Percentiles rank a stretch among this genome's conserved stretches.
Evolutionary conservation across 2,329 filamentous ascomycete genomes (phyloP).

Genomic region (Cryoendolithus antarcticus): DNA sequence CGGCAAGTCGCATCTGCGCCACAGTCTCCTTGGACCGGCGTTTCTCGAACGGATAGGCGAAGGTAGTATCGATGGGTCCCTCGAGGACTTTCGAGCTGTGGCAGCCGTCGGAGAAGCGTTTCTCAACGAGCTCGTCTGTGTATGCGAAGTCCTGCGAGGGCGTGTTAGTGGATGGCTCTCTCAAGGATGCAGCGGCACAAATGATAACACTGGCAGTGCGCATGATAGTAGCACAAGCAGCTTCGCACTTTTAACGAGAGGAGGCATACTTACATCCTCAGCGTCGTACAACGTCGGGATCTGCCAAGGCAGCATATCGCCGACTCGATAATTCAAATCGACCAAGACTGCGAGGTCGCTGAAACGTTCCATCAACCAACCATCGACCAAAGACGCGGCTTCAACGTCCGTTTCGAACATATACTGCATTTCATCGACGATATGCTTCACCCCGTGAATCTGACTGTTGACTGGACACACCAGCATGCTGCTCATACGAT

Average conservation of each 20-base stretch:
- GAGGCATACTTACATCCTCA: too few relatives aligned
- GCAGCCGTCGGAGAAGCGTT: not conserved
- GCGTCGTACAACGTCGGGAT: too few relatives aligned
- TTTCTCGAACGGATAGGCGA: conserved; percentile 38
- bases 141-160: not conserved
- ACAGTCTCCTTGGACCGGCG: conserved; percentile 35
- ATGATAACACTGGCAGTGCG: too few relatives aligned
- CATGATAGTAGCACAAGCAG: too few relatives aligned
- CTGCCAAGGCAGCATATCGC: too few relatives aligned
- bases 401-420: conserved; percentile 17
- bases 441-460: conserved; percentile 10
- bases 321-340: conserved; percentile 8
- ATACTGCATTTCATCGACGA: conserved; percentile 17
- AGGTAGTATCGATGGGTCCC: conserved; percentile 19
- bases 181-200: too few relatives aligned
- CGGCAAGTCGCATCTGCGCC: conserved; percentile 33
- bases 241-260: too few relatives aligned
- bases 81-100: conserved; percentile 5
- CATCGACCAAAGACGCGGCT: conserved; percentile 12
- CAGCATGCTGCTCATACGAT: not conserved
- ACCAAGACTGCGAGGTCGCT: conserved; percentile 17
- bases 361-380: conserved; percentile 14
- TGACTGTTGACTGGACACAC: conserved; percentile 5
- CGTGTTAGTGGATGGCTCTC: too few relatives aligned
- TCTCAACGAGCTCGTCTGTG: not conserved